A percentile compares a stretch with the other conserved stretches of the same genome.
Conservation (phyloP, 345 rosid species). For the Camelina laxa region DNA sequence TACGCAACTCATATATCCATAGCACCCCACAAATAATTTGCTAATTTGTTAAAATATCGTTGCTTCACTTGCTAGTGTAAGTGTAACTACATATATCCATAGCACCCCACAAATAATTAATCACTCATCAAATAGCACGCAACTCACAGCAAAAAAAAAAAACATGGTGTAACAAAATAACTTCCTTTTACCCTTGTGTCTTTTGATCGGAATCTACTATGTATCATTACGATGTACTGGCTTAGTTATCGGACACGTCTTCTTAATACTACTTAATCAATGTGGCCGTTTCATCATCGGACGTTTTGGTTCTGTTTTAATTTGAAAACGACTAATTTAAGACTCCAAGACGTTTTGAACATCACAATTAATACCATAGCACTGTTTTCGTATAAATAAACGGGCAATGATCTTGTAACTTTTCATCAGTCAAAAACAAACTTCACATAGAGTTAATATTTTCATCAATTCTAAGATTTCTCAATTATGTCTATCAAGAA, state of each 20-base stretch:
- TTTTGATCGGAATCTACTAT: too few relatives aligned
- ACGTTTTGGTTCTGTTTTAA: background rate
- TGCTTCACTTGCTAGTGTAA: too few relatives aligned
- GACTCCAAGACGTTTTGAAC: background rate
- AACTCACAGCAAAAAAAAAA: too few relatives aligned
- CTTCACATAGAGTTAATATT: background rate
- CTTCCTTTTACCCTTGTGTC: too few relatives aligned
- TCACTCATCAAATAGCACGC: background rate
- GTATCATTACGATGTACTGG: background rate
- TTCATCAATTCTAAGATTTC: background rate
- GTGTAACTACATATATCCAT: too few relatives aligned
- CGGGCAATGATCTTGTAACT: too few relatives aligned
- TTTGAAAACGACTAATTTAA: background rate
- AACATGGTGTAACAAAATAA: too few relatives aligned
- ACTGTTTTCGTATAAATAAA: background rate
- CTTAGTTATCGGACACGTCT: too few relatives aligned
- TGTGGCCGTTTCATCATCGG: background rate
- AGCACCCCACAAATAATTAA: background rate
- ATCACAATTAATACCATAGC: background rate
- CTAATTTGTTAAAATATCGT: too few relatives aligned
- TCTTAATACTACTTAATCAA: background rate
- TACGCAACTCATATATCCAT: too few relatives aligned
- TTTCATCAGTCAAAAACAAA: background rate
- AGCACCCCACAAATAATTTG: too few relatives aligned
- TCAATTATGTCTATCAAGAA: background rate